Evolutionary conservation across 1,139 yeast species (phyloP).

Genomic region (Diutina catenulata): DNA sequence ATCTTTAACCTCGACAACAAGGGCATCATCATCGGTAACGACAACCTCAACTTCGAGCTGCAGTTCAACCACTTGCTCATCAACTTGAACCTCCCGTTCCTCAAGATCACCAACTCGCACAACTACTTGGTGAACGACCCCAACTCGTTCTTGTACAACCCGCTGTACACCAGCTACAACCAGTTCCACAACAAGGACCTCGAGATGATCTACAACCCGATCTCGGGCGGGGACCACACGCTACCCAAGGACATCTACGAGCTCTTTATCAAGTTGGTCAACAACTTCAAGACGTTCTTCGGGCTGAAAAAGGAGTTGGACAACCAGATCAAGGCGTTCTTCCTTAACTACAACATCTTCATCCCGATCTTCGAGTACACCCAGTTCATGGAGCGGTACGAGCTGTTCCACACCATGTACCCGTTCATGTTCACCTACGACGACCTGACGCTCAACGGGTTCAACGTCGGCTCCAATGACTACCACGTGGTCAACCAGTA

Average conservation of each 20-base stretch:
- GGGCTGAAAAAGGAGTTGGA: conserved; percentile 36
- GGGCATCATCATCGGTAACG: conserved; percentile 38
- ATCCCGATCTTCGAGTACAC: conserved; percentile 54
- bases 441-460: conserved; percentile 39
- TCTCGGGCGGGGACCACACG: conserved; percentile 17
- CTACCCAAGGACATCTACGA: conserved; percentile 34
- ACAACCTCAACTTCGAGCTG: conserved; percentile 36
- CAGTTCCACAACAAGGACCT: conserved; percentile 30
- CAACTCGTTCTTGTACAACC: conserved; percentile 31
- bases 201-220: conserved; percentile 32
- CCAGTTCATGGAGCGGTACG: conserved; percentile 44
- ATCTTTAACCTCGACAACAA: conserved; percentile 34
- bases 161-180: conserved; percentile 27
- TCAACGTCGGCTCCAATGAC: conserved; percentile 34
- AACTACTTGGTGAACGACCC: conserved; percentile 34
- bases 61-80: conserved; percentile 37
- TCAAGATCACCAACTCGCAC: conserved; percentile 36
- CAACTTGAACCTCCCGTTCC: conserved; percentile 32
- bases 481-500: conserved; percentile 40
- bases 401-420: conserved; percentile 45
- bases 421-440: conserved; percentile 40
- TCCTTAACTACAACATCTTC: conserved; percentile 43
- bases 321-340: conserved; percentile 39
- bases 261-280: conserved; percentile 32
- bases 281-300: conserved; percentile 35